Evolutionary conservation across 2,329 filamentous ascomycete genomes (phyloP), one percentile per base, ranked within the genome.

Genomic region (Cordyceps fumosorosea): DNA sequence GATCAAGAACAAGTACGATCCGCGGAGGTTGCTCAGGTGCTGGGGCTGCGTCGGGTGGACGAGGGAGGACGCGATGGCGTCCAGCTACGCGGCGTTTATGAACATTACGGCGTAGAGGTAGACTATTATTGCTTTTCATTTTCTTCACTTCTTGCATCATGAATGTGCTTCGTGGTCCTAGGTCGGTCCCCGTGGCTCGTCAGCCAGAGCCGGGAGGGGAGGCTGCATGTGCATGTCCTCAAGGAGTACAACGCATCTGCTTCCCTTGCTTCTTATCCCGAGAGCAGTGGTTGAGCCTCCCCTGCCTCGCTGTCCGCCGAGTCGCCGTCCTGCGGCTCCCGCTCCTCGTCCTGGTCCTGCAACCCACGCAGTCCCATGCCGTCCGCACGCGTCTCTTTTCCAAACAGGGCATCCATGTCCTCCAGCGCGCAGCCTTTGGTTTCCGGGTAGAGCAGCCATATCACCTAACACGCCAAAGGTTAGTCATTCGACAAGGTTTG

Each of bases 371-470:
- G 18, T 18, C 32, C 52, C 26, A 55, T 8, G 18, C 37, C 14
- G 42, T 16, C 6, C 7, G n/a, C 22, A n/a, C 29, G 5, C 16
- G 8, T 24, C 7, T 14, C 3, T 50, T 62, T 64, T 1, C 71
- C 71, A 54, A 81, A 80, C 2, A 81, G 63, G 1, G 59, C 67
- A 51, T 80, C 78, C 75, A 81, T 79, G 18, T 80, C 74, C 60
- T 81, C 78, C 5, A 79, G 65, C 0, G 73, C 67, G 1, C 72
- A 68, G 0, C 75, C 74, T 48, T 77, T 80, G 0, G 78, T 80
- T 64, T 81, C 78, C 0, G 78, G 78, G 57, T 79, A 79, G 18
- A 77, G 69, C 4, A 75, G 51, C 64, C 71, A 77, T 37, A 81
- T 73, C 12, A 78, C 69, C 75, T 78, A 11, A 14, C 24, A n/a